Evolutionary conservation across 257 asterid genomes (phyloP).

Genomic region (Przewalskia tangutica): DNA sequence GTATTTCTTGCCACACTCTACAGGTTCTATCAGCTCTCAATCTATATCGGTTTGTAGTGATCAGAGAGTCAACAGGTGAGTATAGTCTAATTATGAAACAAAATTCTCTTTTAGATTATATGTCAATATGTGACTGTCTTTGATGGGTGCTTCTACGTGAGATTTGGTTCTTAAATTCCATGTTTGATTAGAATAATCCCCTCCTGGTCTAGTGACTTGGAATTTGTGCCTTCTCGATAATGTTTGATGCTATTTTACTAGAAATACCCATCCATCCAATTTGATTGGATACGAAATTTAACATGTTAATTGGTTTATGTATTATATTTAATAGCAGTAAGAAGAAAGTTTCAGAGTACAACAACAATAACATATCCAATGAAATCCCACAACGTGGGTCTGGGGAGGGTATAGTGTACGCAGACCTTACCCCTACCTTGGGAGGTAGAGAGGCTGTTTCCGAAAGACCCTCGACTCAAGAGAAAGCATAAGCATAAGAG

Average conservation of each 20-base stretch:
- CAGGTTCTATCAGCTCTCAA: slow-evolving; percentile 90
- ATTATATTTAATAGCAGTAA: background rate
- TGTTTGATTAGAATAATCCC: background rate
- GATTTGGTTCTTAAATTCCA: background rate
- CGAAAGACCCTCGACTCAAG: no score
- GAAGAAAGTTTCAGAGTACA: background rate
- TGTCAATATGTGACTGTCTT: background rate
- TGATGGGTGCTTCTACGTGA: background rate
- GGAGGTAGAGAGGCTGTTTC: no score
- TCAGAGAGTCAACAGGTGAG: slow-evolving; percentile 68
- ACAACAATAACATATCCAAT: no score
- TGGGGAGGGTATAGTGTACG: no score
- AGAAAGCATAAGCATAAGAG: no score
- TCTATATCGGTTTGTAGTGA: slow-evolving; percentile 64
- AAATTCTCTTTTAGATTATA: background rate
- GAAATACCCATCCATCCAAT: background rate
- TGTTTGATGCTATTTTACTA: background rate
- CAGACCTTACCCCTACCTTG: no score
- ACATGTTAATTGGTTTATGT: background rate
- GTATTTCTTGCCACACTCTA: slow-evolving; percentile 8
- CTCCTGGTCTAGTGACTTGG: background rate
- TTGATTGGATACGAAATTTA: background rate
- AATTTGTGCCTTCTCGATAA: background rate
- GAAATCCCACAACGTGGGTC: no score
- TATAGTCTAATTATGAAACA: background rate